Evolutionary conservation across 2,329 filamentous ascomycete genomes (phyloP).

Genomic region (Fusarium tupiense): DNA sequence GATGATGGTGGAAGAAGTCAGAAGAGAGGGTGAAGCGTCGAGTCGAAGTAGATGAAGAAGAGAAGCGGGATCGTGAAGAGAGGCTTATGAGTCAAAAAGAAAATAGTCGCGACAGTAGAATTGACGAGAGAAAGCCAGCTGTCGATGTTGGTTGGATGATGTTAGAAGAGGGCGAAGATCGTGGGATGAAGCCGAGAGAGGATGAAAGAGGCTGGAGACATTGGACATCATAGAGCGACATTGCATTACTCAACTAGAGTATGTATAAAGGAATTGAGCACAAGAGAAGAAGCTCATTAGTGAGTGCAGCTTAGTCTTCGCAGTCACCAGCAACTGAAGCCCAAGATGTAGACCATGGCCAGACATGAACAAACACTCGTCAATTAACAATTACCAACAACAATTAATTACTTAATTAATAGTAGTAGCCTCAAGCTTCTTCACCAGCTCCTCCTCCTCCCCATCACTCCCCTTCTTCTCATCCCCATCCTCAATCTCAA

Average conservation of each 20-base stretch:
- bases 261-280: background rate
- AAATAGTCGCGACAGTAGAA: background rate
- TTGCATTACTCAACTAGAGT: rapidly evolving
- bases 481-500: background rate
- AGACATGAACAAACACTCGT: background rate
- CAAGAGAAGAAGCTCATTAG: background rate
- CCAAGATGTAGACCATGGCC: background rate
- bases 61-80: rapidly evolving
- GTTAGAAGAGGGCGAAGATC: no score
- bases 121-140: background rate
- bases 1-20: background rate
- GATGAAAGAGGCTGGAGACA: background rate
- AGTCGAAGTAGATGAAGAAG: background rate
- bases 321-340: background rate
- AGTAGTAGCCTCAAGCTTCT: slow-evolving; percentile 31
- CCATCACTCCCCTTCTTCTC: background rate
- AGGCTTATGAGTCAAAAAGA: rapidly evolving
- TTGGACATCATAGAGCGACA: rapidly evolving
- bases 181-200: no score
- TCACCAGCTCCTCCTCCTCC: slow-evolving; percentile 10
- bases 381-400: background rate
- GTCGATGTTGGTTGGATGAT: background rate
- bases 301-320: background rate
- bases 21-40: background rate
- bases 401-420: background rate